Percentiles rank a stretch among this genome's conserved stretches.
Conservation (phyloP, 441 rosid species). For the Populus hybrid region DNA sequence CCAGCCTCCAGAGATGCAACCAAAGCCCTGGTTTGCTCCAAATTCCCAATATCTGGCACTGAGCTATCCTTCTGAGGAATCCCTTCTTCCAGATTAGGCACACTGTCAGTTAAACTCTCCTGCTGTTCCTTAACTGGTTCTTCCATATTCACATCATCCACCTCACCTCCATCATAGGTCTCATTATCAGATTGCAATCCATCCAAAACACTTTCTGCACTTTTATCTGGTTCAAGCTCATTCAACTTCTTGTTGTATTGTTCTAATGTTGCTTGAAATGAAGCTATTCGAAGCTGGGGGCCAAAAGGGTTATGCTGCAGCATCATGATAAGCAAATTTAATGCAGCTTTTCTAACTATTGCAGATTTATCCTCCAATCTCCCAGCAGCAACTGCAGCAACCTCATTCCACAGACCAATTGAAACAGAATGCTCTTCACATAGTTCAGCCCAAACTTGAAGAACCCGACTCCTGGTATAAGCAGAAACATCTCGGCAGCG, state of each 20-base stretch:
- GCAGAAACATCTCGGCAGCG: conserved; percentile 98
- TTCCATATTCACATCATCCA: conserved; percentile 48
- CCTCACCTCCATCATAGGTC: conserved; percentile 52
- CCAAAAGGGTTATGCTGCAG: conserved; percentile 99
- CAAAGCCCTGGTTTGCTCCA: conserved; percentile 96
- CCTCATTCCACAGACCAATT: conserved; percentile 96
- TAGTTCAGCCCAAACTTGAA: conserved; percentile 98
- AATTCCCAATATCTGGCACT: conserved; percentile 93
- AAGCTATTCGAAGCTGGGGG: conserved; percentile 85
- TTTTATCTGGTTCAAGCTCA: conserved; percentile 64
- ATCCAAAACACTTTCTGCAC: conserved; percentile 38
- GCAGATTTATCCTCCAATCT: conserved; percentile 97
- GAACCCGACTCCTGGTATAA: conserved; percentile 91
- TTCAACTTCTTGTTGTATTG: conserved; percentile 81
- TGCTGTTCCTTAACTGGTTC: conserved; percentile 37
- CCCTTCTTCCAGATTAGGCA: conserved; percentile 45
- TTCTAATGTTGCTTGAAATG: conserved; percentile 93
- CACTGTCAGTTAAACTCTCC: conserved; percentile 77
- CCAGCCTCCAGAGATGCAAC: conserved; percentile 99
- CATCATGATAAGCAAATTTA: conserved; percentile 87
- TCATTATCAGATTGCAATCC: conserved; percentile 50
- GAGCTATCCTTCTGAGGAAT: conserved; percentile 47
- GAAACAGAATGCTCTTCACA: conserved; percentile 93
- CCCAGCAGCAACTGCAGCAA: conserved; percentile 90
- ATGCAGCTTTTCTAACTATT: conserved; percentile 91